phyloP scores from a whole-genome alignment of 2,329 filamentous ascomycete species.

The Onygenales sp. region DNA sequence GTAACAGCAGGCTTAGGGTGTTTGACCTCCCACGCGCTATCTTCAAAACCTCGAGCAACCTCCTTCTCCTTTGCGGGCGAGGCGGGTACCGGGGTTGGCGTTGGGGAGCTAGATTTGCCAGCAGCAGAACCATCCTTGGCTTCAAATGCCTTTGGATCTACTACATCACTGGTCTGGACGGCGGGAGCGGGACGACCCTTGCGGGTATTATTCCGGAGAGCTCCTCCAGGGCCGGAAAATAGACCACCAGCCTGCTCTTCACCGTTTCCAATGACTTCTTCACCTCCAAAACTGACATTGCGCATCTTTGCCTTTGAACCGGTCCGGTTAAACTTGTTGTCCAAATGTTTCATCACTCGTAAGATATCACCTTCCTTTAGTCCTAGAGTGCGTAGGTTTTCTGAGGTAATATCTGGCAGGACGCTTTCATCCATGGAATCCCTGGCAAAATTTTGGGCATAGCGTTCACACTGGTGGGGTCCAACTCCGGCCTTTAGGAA shows the following conservation, averaged over 20 bases:
- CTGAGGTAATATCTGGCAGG: constrained; percentile 77
- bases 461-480: constrained; percentile 86
- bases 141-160: constrained; percentile 80
- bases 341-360: constrained; percentile 82
- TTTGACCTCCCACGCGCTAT: constrained; percentile 96
- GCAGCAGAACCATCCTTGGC: constrained; percentile 43
- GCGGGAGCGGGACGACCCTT: constrained; percentile 82
- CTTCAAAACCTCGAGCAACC: constrained; percentile 65
- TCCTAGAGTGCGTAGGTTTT: constrained; percentile 76
- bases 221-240: constrained; percentile 88
- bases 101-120: constrained; percentile 26
- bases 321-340: constrained; percentile 66
- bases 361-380: constrained; percentile 93
- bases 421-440: constrained; percentile 97
- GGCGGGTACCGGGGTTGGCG: constrained; percentile 41
- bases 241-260: constrained; percentile 58
- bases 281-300: constrained; percentile 44
- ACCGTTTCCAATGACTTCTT: constrained; percentile 50
- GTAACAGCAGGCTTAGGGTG: constrained; percentile 52
- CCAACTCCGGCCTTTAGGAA: constrained; percentile 89
- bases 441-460: constrained; percentile 76
- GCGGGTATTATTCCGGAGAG: constrained; percentile 85
- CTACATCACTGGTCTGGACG: constrained; percentile 74
- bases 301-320: constrained; percentile 45
- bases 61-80: constrained; percentile 41